Conservation (phyloP, 306 rosid species). For the Oemleria cerasiformis region DNA sequence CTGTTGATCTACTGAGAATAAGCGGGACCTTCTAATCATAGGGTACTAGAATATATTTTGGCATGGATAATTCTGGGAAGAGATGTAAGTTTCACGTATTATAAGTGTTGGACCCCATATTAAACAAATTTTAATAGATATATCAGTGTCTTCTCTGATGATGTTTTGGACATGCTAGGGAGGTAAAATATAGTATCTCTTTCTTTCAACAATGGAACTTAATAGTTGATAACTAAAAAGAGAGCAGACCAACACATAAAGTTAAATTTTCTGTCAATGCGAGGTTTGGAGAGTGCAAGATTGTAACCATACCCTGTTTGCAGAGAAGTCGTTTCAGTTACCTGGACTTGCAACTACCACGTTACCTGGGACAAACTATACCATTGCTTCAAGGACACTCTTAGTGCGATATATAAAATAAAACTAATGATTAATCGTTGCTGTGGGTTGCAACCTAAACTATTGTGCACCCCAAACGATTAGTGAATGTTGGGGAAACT, state of each 20-base stretch:
- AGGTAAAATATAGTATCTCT: neutral
- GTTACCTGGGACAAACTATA: neutral
- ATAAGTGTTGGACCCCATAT: neutral
- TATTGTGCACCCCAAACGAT: neutral
- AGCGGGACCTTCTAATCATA: neutral
- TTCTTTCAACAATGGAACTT: neutral
- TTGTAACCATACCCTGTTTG: neutral
- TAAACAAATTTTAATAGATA: neutral
- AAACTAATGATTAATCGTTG: neutral
- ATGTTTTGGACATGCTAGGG: neutral
- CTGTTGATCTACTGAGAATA: neutral
- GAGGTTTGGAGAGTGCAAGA: neutral
- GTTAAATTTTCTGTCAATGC: neutral
- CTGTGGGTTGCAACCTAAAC: neutral
- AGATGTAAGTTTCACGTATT: neutral
- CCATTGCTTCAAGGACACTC: neutral
- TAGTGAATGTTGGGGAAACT: neutral
- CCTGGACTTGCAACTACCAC: neutral
- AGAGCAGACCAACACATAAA: neutral
- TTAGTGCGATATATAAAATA: too few relatives aligned
- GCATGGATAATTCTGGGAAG: neutral
- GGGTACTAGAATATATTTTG: neutral
- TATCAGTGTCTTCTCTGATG: neutral
- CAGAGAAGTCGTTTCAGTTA: neutral
- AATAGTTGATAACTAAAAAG: too few relatives aligned